These are phyloP conservation scores for Syzygium grande DNA, from an alignment of 345 rosid species.

Conservation along the genomic window DNA sequence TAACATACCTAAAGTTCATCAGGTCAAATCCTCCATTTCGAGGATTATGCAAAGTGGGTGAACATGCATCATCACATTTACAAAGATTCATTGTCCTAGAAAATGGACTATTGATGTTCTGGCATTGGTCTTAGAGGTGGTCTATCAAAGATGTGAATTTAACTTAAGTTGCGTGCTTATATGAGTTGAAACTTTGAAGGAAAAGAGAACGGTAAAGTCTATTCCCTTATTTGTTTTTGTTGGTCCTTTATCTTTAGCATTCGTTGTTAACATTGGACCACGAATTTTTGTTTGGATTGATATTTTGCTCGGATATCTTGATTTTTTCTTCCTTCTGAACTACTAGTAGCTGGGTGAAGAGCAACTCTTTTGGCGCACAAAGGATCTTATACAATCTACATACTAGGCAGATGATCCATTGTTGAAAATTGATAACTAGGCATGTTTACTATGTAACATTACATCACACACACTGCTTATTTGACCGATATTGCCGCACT, in stretches of 20 bases:
- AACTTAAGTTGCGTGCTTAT: background rate
- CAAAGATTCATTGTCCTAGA: background rate
- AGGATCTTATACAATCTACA: background rate
- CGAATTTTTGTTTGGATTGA: background rate
- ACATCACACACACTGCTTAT: background rate
- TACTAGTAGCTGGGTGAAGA: background rate
- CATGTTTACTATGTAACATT: background rate
- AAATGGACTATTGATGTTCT: background rate
- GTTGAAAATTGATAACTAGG: background rate
- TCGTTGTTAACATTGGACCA: background rate
- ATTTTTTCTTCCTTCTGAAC: background rate
- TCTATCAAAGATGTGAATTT: background rate
- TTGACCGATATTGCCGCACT: background rate
- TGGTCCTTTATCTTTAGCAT: background rate
- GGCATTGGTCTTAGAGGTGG: background rate
- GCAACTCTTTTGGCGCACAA: background rate
- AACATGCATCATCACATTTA: background rate
- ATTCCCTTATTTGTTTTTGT: background rate
- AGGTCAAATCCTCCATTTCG: background rate
- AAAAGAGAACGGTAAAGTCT: background rate
- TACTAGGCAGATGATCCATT: background rate
- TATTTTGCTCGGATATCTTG: background rate
- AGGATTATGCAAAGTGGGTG: background rate
- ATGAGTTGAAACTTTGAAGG: background rate
- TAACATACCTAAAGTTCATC: background rate